Conservation (phyloP, 2,329 filamentous ascomycete genomes). For the Decorospora gaudefroyi region DNA sequence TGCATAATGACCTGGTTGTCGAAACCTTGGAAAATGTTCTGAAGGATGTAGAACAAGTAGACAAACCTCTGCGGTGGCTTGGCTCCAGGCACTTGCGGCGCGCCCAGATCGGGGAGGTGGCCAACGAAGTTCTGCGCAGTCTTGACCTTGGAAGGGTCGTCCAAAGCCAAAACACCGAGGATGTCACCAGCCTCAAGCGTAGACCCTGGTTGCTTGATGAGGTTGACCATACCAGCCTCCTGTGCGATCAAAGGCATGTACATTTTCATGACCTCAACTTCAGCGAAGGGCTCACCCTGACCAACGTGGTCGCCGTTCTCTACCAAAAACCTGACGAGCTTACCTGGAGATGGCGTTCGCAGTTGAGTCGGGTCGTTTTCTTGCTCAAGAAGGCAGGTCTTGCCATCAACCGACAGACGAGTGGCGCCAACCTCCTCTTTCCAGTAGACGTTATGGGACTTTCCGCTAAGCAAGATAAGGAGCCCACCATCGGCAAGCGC, state of each 20-base stretch:
- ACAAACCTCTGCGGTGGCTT: constrained; percentile 90
- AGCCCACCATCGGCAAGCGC: constrained; percentile 93
- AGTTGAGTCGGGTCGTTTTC: constrained; percentile 99
- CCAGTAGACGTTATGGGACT: constrained; percentile 99
- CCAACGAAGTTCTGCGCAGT: constrained; percentile 92
- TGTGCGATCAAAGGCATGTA: constrained; percentile 97
- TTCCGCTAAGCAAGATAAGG: constrained; percentile 84
- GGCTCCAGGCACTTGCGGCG: constrained; percentile 82
- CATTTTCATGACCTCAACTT: constrained; percentile 99
- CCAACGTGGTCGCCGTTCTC: constrained; percentile 93
- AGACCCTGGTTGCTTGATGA: constrained; percentile 99
- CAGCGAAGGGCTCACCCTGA: constrained; percentile 90
- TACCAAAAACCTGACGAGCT: constrained; percentile 96
- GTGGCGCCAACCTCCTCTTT: constrained; percentile 98
- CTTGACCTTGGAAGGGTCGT: constrained; percentile 95
- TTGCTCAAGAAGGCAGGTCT: constrained; percentile 96
- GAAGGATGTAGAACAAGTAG: constrained; percentile 74
- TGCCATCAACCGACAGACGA: constrained; percentile 93
- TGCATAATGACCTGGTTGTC: constrained; percentile 98
- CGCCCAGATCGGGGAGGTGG: constrained; percentile 83
- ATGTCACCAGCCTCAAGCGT: constrained; percentile 97
- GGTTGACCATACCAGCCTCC: constrained; percentile 93
- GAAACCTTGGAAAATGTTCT: constrained; percentile 88
- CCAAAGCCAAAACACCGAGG: constrained; percentile 91
- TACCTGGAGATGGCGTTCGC: constrained; percentile 90